Evolutionary conservation across 2,329 filamentous ascomycete genomes (phyloP).

Genomic region (Calonectria leucothoes): DNA sequence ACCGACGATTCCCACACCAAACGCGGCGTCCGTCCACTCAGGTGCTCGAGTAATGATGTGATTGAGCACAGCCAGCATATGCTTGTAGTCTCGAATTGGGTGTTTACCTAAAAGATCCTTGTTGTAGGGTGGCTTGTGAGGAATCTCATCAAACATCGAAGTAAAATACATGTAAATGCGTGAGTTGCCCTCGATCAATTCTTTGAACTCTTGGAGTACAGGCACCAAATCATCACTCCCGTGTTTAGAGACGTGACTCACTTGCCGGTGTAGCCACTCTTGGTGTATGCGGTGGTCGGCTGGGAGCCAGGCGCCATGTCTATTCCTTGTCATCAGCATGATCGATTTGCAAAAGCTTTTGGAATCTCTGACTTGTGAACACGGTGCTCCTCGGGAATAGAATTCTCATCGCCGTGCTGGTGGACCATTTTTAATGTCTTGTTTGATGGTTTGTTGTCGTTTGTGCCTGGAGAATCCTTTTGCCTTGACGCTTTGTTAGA

Average conservation of each 20-base stretch:
- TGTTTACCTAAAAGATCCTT: conserved; percentile 70
- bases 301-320: conserved; percentile 71
- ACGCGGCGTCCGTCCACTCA: conserved; percentile 64
- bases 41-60: conserved; percentile 65
- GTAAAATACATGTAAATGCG: conserved; percentile 75
- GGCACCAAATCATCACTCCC: conserved; percentile 63
- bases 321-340: conserved; percentile 35
- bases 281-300: conserved; percentile 71
- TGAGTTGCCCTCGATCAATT: conserved; percentile 72
- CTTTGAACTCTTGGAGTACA: conserved; percentile 72
- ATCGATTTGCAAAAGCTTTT: not conserved
- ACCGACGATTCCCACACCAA: conserved; percentile 63
- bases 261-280: conserved; percentile 69
- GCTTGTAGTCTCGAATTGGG: conserved; percentile 73
- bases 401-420: conserved; percentile 62
- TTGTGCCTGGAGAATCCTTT: not conserved
- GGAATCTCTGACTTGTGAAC: conserved; percentile 54
- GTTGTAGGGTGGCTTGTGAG: conserved; percentile 68
- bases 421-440: conserved; percentile 55
- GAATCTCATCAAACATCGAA: conserved; percentile 77
- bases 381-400: conserved; percentile 61
- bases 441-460: too few relatives aligned
- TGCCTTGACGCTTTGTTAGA: not conserved
- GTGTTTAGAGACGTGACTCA: conserved; percentile 64
- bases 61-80: conserved; percentile 76